Evolutionary conservation across 176 grass and related monocot genomes (phyloP).

Genomic region (Areca catechu): DNA sequence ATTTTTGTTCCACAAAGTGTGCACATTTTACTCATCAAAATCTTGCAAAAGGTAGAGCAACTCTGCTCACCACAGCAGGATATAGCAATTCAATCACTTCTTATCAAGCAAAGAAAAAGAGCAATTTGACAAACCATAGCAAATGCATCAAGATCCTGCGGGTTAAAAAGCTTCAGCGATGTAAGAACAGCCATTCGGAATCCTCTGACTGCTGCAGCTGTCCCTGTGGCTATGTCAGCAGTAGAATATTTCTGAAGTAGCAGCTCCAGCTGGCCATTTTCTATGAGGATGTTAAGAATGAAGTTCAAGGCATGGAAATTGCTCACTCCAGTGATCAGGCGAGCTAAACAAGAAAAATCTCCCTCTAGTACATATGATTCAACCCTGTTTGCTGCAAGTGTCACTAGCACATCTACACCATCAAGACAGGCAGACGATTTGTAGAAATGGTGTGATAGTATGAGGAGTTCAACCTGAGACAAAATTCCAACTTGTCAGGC

Average conservation of each 20-base stretch:
- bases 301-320: slow-evolving; percentile 96
- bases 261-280: slow-evolving; percentile 76
- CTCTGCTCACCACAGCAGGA: too few species aligned
- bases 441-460: slow-evolving; percentile 93
- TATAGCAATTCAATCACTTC: neutral
- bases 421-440: slow-evolving; percentile 83
- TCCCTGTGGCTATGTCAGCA: slow-evolving; percentile 62
- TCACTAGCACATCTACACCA: slow-evolving; percentile 85
- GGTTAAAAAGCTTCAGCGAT: slow-evolving; percentile 69
- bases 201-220: slow-evolving; percentile 61
- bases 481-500: slow-evolving; percentile 8
- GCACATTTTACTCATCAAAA: too few species aligned
- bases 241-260: slow-evolving; percentile 88
- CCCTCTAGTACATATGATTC: slow-evolving; percentile 80
- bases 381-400: slow-evolving; percentile 93
- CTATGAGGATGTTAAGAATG: slow-evolving; percentile 93
- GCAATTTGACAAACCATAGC: slow-evolving; percentile 50
- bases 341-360: slow-evolving; percentile 69
- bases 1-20: too few species aligned
- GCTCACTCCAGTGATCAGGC: slow-evolving; percentile 86
- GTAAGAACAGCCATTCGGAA: slow-evolving; percentile 94
- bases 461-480: slow-evolving; percentile 85
- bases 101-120: slow-evolving; percentile 1
- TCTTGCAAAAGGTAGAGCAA: too few species aligned
- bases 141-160: slow-evolving; percentile 62